Conservation (phyloP, 306 rosid species). For the Corylus heterophylla region DNA sequence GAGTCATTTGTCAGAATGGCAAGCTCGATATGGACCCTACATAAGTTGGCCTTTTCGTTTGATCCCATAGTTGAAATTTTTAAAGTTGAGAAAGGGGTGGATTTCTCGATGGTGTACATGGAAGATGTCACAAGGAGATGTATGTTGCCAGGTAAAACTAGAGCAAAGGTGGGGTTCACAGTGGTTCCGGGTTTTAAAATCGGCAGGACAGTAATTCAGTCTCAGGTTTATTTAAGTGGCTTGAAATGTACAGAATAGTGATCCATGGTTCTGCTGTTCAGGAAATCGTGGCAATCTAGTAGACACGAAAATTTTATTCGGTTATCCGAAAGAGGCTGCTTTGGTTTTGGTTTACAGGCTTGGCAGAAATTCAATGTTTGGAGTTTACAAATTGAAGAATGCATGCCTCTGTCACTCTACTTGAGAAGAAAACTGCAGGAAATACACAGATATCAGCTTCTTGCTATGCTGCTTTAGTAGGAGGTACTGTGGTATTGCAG, state of each 20-base stretch:
- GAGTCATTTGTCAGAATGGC: conserved; percentile 91
- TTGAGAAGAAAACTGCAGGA: conserved; percentile 21
- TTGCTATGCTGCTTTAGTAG: conserved; percentile 28
- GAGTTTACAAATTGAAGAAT: conserved; percentile 8
- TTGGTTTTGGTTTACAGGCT: conserved; percentile 14
- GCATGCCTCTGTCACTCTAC: not conserved
- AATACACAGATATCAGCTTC: conserved; percentile 20
- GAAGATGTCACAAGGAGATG: conserved; percentile 74
- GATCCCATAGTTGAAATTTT: conserved; percentile 79
- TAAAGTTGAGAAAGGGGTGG: conserved; percentile 79
- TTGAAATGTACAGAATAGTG: conserved; percentile 44
- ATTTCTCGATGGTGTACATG: conserved; percentile 85
- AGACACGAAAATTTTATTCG: conserved; percentile 12
- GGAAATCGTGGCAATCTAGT: conserved; percentile 18
- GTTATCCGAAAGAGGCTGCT: conserved; percentile 14
- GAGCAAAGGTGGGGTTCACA: conserved; percentile 81
- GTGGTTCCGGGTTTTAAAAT: conserved; percentile 91
- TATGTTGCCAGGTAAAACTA: conserved; percentile 53
- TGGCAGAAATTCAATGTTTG: conserved; percentile 15
- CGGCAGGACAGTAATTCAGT: conserved; percentile 71
- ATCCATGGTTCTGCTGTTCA: conserved; percentile 16
- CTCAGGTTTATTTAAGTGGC: conserved; percentile 71
- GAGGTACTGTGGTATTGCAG: conserved; percentile 16
- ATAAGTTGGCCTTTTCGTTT: conserved; percentile 75
- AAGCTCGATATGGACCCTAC: conserved; percentile 85